Conservation (phyloP, 352 stramenopile genomes). For the Globisporangium echinulatum region DNA sequence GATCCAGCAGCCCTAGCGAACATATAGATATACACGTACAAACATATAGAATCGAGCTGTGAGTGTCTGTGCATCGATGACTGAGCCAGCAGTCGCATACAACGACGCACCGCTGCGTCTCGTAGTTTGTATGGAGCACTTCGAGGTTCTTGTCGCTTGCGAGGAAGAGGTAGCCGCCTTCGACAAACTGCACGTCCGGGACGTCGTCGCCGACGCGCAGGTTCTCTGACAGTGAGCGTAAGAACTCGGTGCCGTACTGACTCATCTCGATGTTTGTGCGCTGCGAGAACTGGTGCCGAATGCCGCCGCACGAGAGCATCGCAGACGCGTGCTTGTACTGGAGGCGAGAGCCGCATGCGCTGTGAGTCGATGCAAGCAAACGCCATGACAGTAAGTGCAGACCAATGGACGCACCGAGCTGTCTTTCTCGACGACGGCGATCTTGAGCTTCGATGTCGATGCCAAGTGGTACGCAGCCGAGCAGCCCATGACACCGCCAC, state of each 20-base stretch:
- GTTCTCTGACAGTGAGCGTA: conserved; percentile 37
- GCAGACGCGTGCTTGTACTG: conserved; percentile 83
- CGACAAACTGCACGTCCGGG: conserved; percentile 71
- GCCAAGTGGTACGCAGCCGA: conserved; percentile 83
- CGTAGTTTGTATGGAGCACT: conserved; percentile 57
- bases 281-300: conserved; percentile 81
- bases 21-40: no score
- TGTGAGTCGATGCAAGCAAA: not conserved
- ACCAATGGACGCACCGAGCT: conserved; percentile 30
- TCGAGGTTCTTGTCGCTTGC: conserved; percentile 56
- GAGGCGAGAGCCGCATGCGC: no score
- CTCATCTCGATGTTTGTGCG: conserved; percentile 72
- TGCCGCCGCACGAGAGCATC: conserved; percentile 68
- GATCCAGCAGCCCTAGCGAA: conserved; percentile 17
- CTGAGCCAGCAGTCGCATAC: no score
- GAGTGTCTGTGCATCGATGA: no score
- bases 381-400: not conserved
- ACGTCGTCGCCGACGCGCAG: conserved; percentile 49
- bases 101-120: conserved; percentile 27
- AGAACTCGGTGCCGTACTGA: conserved; percentile 73
- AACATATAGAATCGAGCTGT: no score
- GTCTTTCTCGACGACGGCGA: conserved; percentile 73
- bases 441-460: conserved; percentile 55
- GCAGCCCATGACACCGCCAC: conserved; percentile 79
- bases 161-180: conserved; percentile 79